phyloP scores from a whole-genome alignment of 2,329 filamentous ascomycete genomes.

The Verticillium alfalfae region DNA sequence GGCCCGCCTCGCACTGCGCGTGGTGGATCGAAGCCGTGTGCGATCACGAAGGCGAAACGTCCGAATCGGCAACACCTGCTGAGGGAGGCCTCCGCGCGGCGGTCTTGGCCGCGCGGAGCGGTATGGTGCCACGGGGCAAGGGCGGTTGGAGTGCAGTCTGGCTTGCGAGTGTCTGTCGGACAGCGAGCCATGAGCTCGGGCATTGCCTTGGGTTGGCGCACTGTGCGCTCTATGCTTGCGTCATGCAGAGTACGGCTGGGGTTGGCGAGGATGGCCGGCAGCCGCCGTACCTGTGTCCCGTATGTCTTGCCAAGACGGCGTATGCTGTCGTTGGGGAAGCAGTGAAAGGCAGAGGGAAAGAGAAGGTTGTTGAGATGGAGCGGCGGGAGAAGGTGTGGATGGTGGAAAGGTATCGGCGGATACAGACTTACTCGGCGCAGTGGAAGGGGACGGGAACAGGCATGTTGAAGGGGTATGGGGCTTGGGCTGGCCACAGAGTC shows the following conservation, averaged over 20 bases:
- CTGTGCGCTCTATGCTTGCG: slow-evolving; percentile 60
- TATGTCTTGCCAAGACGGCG: slow-evolving; percentile 51
- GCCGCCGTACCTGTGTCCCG: slow-evolving; percentile 57
- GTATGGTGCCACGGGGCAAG: slow-evolving; percentile 14
- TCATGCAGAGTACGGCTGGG: slow-evolving; percentile 55
- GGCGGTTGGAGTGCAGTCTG: slow-evolving; percentile 38
- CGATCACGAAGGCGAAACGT: not conserved
- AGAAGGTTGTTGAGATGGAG: slow-evolving; percentile 7
- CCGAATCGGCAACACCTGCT: not conserved
- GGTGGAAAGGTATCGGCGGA: slow-evolving; percentile 34
- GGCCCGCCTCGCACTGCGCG: slow-evolving; percentile 59
- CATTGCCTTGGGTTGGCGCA: slow-evolving; percentile 64
- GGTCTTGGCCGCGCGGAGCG: slow-evolving; percentile 18
- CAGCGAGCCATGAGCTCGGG: slow-evolving; percentile 59
- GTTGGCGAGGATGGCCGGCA: slow-evolving; percentile 55
- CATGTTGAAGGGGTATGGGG: slow-evolving; percentile 38
- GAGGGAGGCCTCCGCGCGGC: slow-evolving; percentile 25
- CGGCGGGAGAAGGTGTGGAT: slow-evolving; percentile 9
- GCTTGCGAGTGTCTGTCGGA: slow-evolving; percentile 52
- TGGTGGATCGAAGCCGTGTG: slow-evolving; percentile 38
- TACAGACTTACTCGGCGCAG: not conserved
- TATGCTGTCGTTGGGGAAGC: slow-evolving; percentile 19
- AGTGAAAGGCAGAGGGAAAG: not conserved
- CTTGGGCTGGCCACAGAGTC: slow-evolving; percentile 29
- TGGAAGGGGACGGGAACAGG: slow-evolving; percentile 26